Evolutionary conservation across 306 rosid species (phyloP), one percentile per base, ranked within the genome.

Genomic region (Amphicarpaea edgeworthii): DNA sequence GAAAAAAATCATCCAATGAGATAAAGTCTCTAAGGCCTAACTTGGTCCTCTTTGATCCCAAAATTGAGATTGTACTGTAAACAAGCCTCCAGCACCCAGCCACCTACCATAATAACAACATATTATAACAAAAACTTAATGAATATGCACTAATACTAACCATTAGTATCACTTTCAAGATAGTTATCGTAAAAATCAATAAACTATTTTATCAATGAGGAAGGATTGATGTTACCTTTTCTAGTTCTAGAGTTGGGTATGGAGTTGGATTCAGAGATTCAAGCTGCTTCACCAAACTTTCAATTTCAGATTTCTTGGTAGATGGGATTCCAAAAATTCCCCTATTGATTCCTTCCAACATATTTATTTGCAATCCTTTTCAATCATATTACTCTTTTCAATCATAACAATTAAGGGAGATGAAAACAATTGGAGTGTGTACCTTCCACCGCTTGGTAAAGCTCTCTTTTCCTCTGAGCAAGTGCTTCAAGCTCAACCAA

Each of bases 41-140:
- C 87, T 91, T 93, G 46, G 96, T 91, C 78, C 97, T 86, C 85
- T 88, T 93, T 46, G 96, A 83, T 50, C 97, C 98, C 82, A 91
- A 73, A 67, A 93, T 86, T 75, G 95, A 85, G 75, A 91, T 86
- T 75, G 93, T 89, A 69, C 97, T 88, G 47, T 89, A 93, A 23
- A 89, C 84, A 81, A 93, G 92, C 79, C 87, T 93, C 98, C 98
- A 93, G 70, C 87, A 78, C 58, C 95, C 96, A 78, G 55, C 84
- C 59, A 90, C 82, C 93, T 91, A 80, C 75, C 77, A 76, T 10
- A 20, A 49, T 21, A 62, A 63, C 70, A 83, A 61, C 6, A 30
- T 4, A 30, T 30, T 30, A 0, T 30, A 30, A 30, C 37, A 30
- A 30, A 7, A 30, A 7, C 5, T 30, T 30, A 30, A 30, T 30